These are phyloP conservation scores for Suhomyces sp. DNA, from an alignment of 805 yeast species.

Conservation along the genomic window DNA sequence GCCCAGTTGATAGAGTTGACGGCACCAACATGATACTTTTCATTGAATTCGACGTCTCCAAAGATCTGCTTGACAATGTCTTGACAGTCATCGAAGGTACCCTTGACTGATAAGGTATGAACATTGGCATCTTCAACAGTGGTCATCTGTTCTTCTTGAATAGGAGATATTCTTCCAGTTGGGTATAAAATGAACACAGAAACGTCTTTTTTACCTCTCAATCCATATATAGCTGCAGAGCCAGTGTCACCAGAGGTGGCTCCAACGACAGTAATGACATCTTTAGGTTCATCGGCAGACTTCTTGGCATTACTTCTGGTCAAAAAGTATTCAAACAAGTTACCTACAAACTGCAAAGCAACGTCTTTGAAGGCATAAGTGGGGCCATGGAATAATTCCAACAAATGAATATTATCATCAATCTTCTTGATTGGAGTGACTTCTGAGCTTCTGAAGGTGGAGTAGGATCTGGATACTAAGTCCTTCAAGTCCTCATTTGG, in stretches of 20 bases:
- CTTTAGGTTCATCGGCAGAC: slow-evolving; percentile 55
- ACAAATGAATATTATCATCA: slow-evolving; percentile 60
- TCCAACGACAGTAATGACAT: slow-evolving; percentile 91
- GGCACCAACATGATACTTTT: slow-evolving; percentile 91
- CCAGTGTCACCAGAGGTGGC: slow-evolving; percentile 99
- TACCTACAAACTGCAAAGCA: slow-evolving; percentile 96
- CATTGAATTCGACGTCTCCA: slow-evolving; percentile 85
- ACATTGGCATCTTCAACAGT: slow-evolving; percentile 91
- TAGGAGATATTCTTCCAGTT: slow-evolving; percentile 94
- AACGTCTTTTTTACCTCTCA: slow-evolving; percentile 96
- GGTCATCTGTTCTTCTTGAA: slow-evolving; percentile 98
- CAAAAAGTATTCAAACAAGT: slow-evolving; percentile 89
- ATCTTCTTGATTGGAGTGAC: slow-evolving; percentile 81
- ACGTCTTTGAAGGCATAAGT: slow-evolving; percentile 99
- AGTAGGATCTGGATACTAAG: slow-evolving; percentile 70
- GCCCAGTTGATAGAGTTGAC: slow-evolving; percentile 99
- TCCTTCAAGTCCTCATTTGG: slow-evolving; percentile 61
- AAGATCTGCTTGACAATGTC: slow-evolving; percentile 91
- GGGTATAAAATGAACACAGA: slow-evolving; percentile 95
- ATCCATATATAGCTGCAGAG: slow-evolving; percentile 97
- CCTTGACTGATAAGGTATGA: slow-evolving; percentile 91
- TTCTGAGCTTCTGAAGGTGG: slow-evolving; percentile 85
- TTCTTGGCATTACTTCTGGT: slow-evolving; percentile 63
- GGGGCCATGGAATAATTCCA: slow-evolving; percentile 98
- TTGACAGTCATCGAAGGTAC: slow-evolving; percentile 98